Conservation (phyloP, 257 asterid genomes). For the Gynochthodes officinalis region DNA sequence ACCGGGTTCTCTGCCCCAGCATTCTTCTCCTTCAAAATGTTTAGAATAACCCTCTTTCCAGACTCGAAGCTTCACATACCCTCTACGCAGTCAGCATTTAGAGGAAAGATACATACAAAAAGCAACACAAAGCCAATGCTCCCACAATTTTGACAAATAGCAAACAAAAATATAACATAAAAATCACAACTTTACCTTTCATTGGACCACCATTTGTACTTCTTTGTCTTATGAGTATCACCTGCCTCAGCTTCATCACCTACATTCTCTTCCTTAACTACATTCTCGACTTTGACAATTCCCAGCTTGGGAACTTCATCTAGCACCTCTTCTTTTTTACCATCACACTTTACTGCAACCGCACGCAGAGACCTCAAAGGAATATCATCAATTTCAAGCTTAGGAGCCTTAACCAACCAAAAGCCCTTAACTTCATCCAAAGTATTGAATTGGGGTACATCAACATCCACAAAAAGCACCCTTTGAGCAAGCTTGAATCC, state of each 20-base stretch:
- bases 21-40: constrained; percentile 25
- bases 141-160: neutral
- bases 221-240: constrained; percentile 17
- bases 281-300: constrained; percentile 22
- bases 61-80: constrained; percentile 21
- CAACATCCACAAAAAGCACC: constrained; percentile 19
- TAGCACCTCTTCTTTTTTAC: constrained; percentile 10
- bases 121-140: neutral
- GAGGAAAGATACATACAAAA: neutral
- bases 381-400: constrained; percentile 25
- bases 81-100: constrained; percentile 1
- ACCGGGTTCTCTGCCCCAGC: constrained; percentile 22
- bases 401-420: constrained; percentile 25
- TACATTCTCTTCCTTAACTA: constrained; percentile 22
- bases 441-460: constrained; percentile 9
- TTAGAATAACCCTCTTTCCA: constrained; percentile 26
- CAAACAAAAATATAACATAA: neutral
- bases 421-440: constrained; percentile 20
- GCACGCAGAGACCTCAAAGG: constrained; percentile 7
- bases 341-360: neutral
- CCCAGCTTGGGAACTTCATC: constrained; percentile 18
- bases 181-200: constrained; percentile 19
- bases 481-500: constrained; percentile 21
- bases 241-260: constrained; percentile 6
- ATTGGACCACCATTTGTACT: constrained; percentile 25